Conservation (phyloP, 2,329 filamentous ascomycete genomes). For the Lachnellula subtilissima region DNA sequence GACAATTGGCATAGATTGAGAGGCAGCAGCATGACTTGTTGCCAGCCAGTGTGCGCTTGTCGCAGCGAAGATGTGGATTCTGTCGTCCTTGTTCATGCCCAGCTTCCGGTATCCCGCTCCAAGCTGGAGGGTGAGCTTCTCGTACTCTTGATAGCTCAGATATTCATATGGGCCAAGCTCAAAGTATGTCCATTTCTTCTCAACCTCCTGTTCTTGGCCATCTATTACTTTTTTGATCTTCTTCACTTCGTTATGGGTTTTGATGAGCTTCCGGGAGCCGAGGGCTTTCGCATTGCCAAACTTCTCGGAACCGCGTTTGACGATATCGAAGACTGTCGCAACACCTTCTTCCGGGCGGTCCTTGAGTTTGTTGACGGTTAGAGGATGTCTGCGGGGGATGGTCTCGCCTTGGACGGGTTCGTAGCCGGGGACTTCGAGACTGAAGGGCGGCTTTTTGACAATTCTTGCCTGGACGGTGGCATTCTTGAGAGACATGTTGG, state of each 20-base stretch:
- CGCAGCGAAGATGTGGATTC: conserved; percentile 71
- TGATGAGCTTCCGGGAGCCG: conserved; percentile 66
- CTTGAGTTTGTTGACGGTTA: conserved; percentile 48
- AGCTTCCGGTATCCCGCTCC: conserved; percentile 67
- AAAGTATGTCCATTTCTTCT: conserved; percentile 83
- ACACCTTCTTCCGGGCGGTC: conserved; percentile 40
- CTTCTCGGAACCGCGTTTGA: conserved; percentile 58
- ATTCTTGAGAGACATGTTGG: conserved; percentile 16
- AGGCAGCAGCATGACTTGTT: conserved; percentile 50
- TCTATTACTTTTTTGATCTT: conserved; percentile 83
- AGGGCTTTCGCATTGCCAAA: conserved; percentile 58
- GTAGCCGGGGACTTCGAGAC: conserved; percentile 52
- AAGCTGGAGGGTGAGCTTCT: conserved; percentile 59
- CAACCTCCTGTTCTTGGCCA: conserved; percentile 69
- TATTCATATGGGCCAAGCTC: conserved; percentile 74
- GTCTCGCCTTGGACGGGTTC: conserved; percentile 58
- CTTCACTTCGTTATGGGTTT: conserved; percentile 74
- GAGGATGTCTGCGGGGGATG: conserved; percentile 55
- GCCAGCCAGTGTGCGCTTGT: conserved; percentile 50
- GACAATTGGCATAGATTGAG: conserved; percentile 83
- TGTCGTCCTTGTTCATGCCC: conserved; percentile 59
- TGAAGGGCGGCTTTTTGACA: conserved; percentile 47
- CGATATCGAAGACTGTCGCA: conserved; percentile 58
- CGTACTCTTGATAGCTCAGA: conserved; percentile 70
- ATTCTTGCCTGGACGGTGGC: conserved; percentile 15